Percentiles rank a stretch among this genome's conserved stretches.
These are phyloP conservation scores for Lactifluus volemus DNA, from an alignment of 768 basidiomycete genomes.

Conservation along the genomic window DNA sequence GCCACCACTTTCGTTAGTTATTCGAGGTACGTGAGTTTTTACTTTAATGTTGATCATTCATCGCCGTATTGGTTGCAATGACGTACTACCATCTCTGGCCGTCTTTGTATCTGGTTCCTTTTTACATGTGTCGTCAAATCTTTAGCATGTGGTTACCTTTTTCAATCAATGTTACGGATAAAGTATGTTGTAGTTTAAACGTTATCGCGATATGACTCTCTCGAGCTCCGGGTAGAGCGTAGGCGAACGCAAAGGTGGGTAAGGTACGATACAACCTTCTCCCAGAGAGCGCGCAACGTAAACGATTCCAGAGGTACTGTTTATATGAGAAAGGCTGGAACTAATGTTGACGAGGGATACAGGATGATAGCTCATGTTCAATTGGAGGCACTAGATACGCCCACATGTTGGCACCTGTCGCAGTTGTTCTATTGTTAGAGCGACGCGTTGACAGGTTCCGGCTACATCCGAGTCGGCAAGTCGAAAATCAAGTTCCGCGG, in stretches of 20 bases:
- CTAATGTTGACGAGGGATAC: too few relatives aligned
- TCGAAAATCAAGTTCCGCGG: too few relatives aligned
- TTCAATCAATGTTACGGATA: conserved; percentile 8
- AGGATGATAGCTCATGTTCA: too few relatives aligned
- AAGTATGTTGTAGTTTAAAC: conserved; percentile 9
- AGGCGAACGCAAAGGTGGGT: background rate
- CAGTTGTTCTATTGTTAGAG: too few relatives aligned
- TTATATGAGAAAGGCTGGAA: too few relatives aligned
- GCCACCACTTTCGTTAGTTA: background rate
- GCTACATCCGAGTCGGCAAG: too few relatives aligned
- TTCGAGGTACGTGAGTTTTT: conserved; percentile 11
- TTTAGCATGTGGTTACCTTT: conserved; percentile 4
- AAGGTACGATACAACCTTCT: too few relatives aligned
- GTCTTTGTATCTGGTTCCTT: background rate
- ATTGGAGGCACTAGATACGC: too few relatives aligned
- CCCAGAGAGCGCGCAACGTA: too few relatives aligned
- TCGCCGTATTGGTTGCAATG: background rate
- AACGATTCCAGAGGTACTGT: too few relatives aligned
- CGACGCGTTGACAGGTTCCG: too few relatives aligned
- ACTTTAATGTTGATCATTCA: conserved; percentile 1
- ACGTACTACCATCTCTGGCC: background rate
- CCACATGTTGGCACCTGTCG: too few relatives aligned
- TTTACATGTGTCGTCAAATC: background rate
- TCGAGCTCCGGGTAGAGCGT: background rate
- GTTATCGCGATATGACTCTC: background rate